A percentile compares a stretch with the other conserved stretches of the same genome.
Evolutionary conservation across 805 yeast species (phyloP).

Genomic region (Cyberlindnera mrakii): DNA sequence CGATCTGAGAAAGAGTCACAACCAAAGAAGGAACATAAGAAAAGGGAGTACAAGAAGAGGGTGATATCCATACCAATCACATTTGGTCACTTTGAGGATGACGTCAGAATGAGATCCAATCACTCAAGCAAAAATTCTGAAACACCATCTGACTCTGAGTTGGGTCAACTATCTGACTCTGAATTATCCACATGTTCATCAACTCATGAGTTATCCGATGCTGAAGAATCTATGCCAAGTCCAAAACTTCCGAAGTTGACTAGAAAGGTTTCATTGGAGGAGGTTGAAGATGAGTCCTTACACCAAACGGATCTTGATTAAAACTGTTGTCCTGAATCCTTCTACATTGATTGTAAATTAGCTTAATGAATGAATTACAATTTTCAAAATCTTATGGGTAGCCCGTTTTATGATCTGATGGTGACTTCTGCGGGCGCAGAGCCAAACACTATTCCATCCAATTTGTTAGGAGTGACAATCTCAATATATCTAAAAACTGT

Average conservation of each 20-base stretch:
- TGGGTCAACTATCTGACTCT: too few species aligned
- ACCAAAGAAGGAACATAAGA: background rate
- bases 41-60: background rate
- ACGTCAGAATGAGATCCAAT: background rate
- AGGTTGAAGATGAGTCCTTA: constrained; percentile 20
- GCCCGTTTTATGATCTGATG: too few species aligned
- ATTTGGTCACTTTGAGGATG: background rate
- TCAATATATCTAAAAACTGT: too few species aligned
- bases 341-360: background rate
- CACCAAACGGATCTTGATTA: constrained; percentile 10
- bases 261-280: constrained; percentile 18
- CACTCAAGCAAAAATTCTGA: background rate
- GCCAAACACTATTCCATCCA: too few species aligned
- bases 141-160: background rate
- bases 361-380: too few species aligned
- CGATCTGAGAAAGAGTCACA: background rate
- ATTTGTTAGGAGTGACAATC: too few species aligned
- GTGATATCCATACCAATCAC: background rate
- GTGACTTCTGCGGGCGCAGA: too few species aligned
- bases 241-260: constrained; percentile 15
- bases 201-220: background rate
- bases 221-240: background rate
- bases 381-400: too few species aligned
- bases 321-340: background rate
- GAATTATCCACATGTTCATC: background rate